Evolutionary conservation across 75 land plant species (phyloP).

Genomic region (Pinus albicaulis): DNA sequence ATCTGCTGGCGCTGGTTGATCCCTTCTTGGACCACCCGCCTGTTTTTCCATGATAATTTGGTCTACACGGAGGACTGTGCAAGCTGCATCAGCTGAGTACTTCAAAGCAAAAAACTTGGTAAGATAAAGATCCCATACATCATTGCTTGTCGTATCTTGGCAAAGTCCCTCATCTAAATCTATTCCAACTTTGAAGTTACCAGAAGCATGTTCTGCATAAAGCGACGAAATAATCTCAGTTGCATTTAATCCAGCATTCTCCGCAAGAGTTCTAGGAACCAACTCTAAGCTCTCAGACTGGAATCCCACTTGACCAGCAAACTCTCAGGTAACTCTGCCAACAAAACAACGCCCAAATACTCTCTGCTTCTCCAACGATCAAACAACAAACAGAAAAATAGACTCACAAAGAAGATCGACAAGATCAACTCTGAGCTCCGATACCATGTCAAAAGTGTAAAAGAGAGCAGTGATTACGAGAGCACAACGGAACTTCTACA

Average conservation of each 20-base stretch:
- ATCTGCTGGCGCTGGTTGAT: constrained; percentile 67
- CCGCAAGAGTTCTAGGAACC: constrained; percentile 89
- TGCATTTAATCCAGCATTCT: constrained; percentile 95
- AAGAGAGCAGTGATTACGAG: too few relatives aligned
- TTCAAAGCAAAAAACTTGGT: constrained; percentile 97
- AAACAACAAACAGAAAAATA: too few relatives aligned
- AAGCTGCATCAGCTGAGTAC: constrained; percentile 92
- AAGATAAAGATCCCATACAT: constrained; percentile 86
- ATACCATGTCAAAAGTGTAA: too few relatives aligned
- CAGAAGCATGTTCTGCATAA: constrained; percentile 94
- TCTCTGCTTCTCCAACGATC: too few relatives aligned
- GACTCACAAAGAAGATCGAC: too few relatives aligned
- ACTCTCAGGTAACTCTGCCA: too few relatives aligned
- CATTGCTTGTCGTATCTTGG: constrained; percentile 49
- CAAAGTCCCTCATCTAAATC: constrained; percentile 77
- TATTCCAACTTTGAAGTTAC: constrained; percentile 80
- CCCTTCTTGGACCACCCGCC: constrained; percentile 94
- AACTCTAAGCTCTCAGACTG: constrained; percentile 96
- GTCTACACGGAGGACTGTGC: constrained; percentile 97
- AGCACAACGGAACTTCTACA: too few relatives aligned
- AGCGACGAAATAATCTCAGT: constrained; percentile 93
- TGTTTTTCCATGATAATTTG: constrained; percentile 99
- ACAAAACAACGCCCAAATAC: too few relatives aligned
- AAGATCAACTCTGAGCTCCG: too few relatives aligned
- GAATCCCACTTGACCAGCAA: too few relatives aligned